phyloP scores from a whole-genome alignment of 1,284 basidiomycete species.

The Marasmius tenuissimus region DNA sequence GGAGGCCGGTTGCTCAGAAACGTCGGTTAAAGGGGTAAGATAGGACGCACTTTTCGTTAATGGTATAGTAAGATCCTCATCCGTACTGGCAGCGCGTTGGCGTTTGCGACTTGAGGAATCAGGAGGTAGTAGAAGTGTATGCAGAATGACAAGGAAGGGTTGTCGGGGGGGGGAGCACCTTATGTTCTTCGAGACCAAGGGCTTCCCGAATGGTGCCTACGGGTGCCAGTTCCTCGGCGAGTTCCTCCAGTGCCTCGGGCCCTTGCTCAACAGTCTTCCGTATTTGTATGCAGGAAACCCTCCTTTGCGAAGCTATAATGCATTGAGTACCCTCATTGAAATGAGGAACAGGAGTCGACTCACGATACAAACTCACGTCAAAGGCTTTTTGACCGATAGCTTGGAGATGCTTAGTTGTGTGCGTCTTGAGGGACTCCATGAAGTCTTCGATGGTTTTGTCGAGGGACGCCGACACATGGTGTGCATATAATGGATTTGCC shows the following conservation, averaged over 20 bases:
- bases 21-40: neutral
- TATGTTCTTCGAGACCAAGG: neutral
- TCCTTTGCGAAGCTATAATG: too few species aligned
- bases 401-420: too few species aligned
- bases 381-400: too few species aligned
- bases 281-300: too few species aligned
- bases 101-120: neutral
- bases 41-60: neutral
- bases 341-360: too few species aligned
- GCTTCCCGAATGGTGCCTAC: neutral
- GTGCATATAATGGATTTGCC: too few species aligned
- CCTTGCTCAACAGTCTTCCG: too few species aligned
- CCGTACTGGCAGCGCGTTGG: neutral
- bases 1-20: neutral
- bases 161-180: neutral
- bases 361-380: too few species aligned
- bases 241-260: neutral
- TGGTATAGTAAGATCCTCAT: neutral
- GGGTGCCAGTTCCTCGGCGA: neutral
- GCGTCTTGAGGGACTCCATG: too few species aligned
- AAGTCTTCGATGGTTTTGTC: too few species aligned
- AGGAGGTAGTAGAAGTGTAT: neutral
- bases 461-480: too few species aligned
- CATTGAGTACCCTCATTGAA: too few species aligned
- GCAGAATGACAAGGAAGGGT: neutral